Base-by-base conservation (phyloP, 1,139 yeast genomes). In the Candida buenavistaensis region DNA sequence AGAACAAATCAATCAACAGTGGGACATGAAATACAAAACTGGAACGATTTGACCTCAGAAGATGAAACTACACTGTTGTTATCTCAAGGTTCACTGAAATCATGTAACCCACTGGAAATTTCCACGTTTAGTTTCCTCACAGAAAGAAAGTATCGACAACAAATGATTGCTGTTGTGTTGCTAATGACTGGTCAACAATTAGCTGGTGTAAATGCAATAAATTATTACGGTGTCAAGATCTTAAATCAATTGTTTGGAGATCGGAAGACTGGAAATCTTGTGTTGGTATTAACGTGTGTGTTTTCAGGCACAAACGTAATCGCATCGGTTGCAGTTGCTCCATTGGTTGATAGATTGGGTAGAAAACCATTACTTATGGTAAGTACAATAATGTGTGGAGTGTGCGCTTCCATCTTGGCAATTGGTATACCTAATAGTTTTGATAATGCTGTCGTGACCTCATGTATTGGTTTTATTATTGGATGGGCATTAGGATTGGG, bases 401-500 rank as follows among this genome's bases (percentile, higher is more conserved):
- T 77, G 1, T 68, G 81, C 22, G 65, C 94, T 0, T 62, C 78
- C 2, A 44, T 75, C 3, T 73, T 90, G 44, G 79, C 87, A 2
- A 38, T 74, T n/a, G 90, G 94, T 2, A 75, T 87, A 29, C 53
- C 74, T 4, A 45, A 59, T 23, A 36, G 36, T 14, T 32, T 28
- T 19, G 56, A 67, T 3, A 52, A 58, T 32, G 63, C 82, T 0
- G 32, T 63, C 0, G 41, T 83, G 6, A 73, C 92, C 0, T 80
- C 86, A 0, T 80, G 89, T 2, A 74, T 84, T 39, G 52, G 69
- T 1, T 88, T 85, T 54, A 87, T 89, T 28, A 73, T 81, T 4
- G 76, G 88, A 8, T 90, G 85, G 62, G 95, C 96, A 0, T 59
- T 83, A 28, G 97, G 97, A 0, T 55, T 88, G 40, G 97, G 97